A percentile compares a stretch with the other conserved stretches of the same genome.
Evolutionary conservation across 1,139 yeast species (phyloP).

Genomic region (Saccharomycopsis phalli): DNA sequence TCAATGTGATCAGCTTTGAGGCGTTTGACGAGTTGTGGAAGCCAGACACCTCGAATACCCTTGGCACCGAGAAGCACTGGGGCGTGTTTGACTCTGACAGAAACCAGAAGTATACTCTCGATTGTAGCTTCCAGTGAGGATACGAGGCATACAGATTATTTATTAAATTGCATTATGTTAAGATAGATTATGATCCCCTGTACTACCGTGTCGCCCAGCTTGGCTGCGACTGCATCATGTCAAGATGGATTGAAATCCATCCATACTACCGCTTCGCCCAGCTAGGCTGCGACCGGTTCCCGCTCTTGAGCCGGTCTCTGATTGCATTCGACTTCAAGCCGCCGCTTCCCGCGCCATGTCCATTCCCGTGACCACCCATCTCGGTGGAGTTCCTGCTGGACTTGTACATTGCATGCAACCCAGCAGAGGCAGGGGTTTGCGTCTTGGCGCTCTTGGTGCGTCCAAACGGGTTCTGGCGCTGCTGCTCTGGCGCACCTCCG

Average conservation of each 20-base stretch:
- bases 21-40: constrained; percentile 96
- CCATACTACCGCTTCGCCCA: not conserved
- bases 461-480: constrained; percentile 1
- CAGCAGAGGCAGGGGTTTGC: constrained; percentile 20
- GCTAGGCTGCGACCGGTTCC: not conserved
- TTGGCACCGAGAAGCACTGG: constrained; percentile 88
- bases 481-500: not conserved
- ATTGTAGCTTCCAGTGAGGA: constrained; percentile 38
- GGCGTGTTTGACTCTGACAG: constrained; percentile 66
- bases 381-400: constrained; percentile 9
- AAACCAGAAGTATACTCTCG: constrained; percentile 48
- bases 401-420: constrained; percentile 18
- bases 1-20: constrained; percentile 86
- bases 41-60: constrained; percentile 78
- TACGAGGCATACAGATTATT: too few relatives aligned
- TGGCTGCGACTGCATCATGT: too few relatives aligned
- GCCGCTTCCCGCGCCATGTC: not conserved
- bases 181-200: too few relatives aligned
- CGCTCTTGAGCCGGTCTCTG: constrained; percentile 10
- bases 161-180: too few relatives aligned
- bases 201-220: too few relatives aligned
- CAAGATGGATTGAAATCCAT: not conserved
- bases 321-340: constrained; percentile 2
- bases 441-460: constrained; percentile 11
- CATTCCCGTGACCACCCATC: constrained; percentile 1